Conservation (phyloP, 768 basidiomycete species). For the Naematelia aurantialba region DNA sequence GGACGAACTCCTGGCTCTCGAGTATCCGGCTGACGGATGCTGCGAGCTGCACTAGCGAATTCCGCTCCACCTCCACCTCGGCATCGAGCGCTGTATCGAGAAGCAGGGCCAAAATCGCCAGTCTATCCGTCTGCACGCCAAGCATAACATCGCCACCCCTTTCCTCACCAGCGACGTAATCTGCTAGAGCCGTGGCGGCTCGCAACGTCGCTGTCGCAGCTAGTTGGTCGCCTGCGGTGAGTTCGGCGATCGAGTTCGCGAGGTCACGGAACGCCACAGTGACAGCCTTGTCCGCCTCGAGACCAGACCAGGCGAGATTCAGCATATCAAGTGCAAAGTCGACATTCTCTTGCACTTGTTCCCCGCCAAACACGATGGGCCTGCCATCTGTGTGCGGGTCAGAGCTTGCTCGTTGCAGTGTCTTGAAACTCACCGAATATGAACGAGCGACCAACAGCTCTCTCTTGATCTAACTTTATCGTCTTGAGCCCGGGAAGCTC, state of each 20-base stretch:
- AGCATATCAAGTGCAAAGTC: conserved; percentile 63
- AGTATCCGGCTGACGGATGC: conserved; percentile 64
- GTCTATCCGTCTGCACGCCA: conserved; percentile 68
- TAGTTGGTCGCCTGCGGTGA: conserved; percentile 61
- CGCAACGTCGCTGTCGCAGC: conserved; percentile 60
- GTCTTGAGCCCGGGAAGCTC: conserved; percentile 63
- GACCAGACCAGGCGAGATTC: conserved; percentile 81
- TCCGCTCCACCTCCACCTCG: conserved; percentile 49
- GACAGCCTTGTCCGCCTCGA: conserved; percentile 70
- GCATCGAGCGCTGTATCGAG: conserved; percentile 75
- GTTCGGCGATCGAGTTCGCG: conserved; percentile 62
- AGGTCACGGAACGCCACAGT: conserved; percentile 75
- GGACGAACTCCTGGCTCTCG: conserved; percentile 69
- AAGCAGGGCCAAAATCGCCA: conserved; percentile 69
- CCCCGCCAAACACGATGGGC: conserved; percentile 54
- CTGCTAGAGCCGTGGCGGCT: conserved; percentile 64
- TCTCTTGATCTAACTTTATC: conserved; percentile 62
- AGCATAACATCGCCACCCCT: conserved; percentile 81
- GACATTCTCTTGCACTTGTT: conserved; percentile 54
- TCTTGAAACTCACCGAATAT: conserved; percentile 58
- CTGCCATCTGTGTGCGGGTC: conserved; percentile 36
- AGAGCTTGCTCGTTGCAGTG: neutral
- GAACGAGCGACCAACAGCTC: conserved; percentile 77
- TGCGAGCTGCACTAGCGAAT: conserved; percentile 64
- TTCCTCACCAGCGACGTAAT: conserved; percentile 63